Conservation (phyloP, 177 flowering plant species). For the Vitis hybrid region DNA sequence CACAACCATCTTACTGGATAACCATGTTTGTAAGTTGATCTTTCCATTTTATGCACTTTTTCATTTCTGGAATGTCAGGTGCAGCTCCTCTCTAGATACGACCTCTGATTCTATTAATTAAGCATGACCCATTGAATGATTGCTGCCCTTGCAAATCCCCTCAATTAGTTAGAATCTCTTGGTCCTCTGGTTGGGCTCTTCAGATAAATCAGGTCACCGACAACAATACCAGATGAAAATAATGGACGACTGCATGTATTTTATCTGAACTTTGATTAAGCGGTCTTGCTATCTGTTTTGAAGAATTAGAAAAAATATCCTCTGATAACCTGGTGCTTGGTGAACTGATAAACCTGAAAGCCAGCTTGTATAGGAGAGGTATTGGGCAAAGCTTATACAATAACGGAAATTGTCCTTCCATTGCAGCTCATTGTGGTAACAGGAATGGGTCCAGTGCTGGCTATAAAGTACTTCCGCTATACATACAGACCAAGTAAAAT, state of each 20-base stretch:
- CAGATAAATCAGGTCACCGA: too few relatives aligned
- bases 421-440: slow-evolving; percentile 81
- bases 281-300: too few relatives aligned
- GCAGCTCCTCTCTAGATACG: background rate
- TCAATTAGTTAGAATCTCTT: too few relatives aligned
- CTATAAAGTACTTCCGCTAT: slow-evolving; percentile 86
- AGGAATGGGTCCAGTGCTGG: slow-evolving; percentile 94
- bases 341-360: background rate
- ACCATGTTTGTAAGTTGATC: slow-evolving; percentile 76
- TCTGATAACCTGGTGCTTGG: background rate
- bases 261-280: too few relatives aligned
- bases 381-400: background rate
- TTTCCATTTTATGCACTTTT: background rate
- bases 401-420: slow-evolving; percentile 9
- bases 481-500: slow-evolving; percentile 89
- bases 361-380: background rate
- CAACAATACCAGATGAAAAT: too few relatives aligned
- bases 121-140: too few relatives aligned
- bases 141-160: too few relatives aligned
- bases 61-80: background rate
- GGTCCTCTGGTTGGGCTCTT: too few relatives aligned
- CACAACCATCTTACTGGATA: slow-evolving; percentile 89
- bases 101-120: too few relatives aligned
- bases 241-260: too few relatives aligned
- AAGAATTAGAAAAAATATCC: too few relatives aligned